Percentiles rank a stretch among this genome's conserved stretches.
Conservation (phyloP, 106 monocot genomes). For the Dendrobium officinale region DNA sequence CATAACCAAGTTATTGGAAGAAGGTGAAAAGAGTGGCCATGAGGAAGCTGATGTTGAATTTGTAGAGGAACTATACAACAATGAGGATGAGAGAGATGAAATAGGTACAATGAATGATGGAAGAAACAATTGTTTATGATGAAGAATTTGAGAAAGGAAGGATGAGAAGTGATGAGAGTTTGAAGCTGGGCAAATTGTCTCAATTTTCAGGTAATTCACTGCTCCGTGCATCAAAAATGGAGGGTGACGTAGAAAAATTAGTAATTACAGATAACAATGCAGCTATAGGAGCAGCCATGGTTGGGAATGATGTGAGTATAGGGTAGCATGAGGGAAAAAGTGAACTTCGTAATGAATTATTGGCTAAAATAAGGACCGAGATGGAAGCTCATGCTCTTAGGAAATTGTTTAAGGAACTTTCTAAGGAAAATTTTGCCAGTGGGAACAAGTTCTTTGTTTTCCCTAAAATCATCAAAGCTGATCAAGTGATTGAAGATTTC, state of each 20-base stretch:
- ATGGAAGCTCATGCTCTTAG: constrained; percentile 37
- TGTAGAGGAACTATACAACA: constrained; percentile 3
- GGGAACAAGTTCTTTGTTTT: constrained; percentile 62
- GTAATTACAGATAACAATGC: constrained; percentile 5
- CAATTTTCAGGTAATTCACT: not conserved
- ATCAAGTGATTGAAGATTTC: constrained; percentile 51
- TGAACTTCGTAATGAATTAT: constrained; percentile 3
- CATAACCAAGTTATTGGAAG: constrained; percentile 7
- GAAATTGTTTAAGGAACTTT: constrained; percentile 49
- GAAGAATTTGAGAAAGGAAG: not conserved
- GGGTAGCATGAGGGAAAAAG: not conserved
- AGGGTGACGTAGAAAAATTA: constrained; percentile 1
- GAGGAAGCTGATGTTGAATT: constrained; percentile 11
- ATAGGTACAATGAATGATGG: constrained; percentile 1
- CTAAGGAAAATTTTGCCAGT: constrained; percentile 32
- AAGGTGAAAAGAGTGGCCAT: constrained; percentile 12
- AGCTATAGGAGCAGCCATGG: not conserved
- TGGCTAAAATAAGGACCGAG: constrained; percentile 10
- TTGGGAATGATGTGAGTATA: not conserved
- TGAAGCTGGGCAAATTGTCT: not conserved
- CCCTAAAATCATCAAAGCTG: constrained; percentile 46
- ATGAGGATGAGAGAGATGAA: constrained; percentile 11
- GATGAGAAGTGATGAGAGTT: constrained; percentile 3
- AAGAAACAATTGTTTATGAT: not conserved
- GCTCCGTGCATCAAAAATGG: not conserved